phyloP scores from a whole-genome alignment of 306 rosid genomes.

The Crataegus laevigata region DNA sequence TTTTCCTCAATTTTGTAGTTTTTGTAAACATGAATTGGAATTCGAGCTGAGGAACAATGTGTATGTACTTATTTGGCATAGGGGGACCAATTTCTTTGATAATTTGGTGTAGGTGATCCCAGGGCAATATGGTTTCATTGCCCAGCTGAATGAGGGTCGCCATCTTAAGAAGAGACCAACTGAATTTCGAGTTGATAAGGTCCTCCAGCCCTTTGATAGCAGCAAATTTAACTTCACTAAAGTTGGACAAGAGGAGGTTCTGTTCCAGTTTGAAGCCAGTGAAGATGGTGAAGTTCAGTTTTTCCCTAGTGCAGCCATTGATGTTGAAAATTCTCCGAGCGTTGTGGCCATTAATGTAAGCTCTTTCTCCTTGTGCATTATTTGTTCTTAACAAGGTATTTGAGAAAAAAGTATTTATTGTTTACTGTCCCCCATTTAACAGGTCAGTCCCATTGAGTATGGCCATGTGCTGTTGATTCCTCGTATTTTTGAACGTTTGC shows the following conservation, averaged over 20 bases:
- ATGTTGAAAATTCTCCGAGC: constrained; percentile 67
- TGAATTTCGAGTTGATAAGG: constrained; percentile 87
- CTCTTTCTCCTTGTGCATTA: neutral
- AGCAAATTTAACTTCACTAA: constrained; percentile 86
- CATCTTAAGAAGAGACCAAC: constrained; percentile 97
- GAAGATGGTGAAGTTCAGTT: constrained; percentile 67
- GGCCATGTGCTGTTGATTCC: constrained; percentile 93
- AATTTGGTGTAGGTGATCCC: constrained; percentile 62
- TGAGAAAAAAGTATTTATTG: neutral
- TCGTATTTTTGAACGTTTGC: constrained; percentile 61
- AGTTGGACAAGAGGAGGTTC: constrained; percentile 93
- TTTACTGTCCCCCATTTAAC: constrained; percentile 24
- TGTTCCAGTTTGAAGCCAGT: constrained; percentile 70
- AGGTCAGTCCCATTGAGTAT: constrained; percentile 96
- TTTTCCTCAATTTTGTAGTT: neutral
- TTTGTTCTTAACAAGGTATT: neutral
- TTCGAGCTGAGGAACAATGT: neutral
- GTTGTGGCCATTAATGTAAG: constrained; percentile 87
- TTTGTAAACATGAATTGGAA: neutral
- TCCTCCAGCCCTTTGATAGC: constrained; percentile 83
- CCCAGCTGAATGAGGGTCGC: constrained; percentile 97
- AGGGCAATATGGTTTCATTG: constrained; percentile 76
- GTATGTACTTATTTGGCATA: neutral
- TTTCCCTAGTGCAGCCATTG: constrained; percentile 63
- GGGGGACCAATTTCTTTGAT: constrained; percentile 8